Percentiles rank a stretch among this genome's conserved stretches.
Evolutionary conservation across 2,329 filamentous ascomycete species (phyloP).

Genomic region (Curvularia verruculosa): DNA sequence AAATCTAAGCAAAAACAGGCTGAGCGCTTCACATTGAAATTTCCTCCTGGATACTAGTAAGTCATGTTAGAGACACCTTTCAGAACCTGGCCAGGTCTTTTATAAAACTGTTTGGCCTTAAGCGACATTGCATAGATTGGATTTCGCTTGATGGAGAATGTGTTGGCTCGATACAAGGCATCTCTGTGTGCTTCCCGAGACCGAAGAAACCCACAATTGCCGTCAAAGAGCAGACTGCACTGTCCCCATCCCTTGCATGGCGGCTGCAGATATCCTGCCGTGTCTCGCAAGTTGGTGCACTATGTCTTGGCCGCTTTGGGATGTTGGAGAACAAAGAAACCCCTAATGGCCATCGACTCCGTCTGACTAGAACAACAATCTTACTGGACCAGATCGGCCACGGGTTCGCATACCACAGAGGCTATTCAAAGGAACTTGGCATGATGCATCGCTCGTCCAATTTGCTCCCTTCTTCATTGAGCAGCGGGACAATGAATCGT

Average conservation of each 20-base stretch:
- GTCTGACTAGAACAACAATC: slow-evolving; percentile 46
- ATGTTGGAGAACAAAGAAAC: slow-evolving; percentile 46
- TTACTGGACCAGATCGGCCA: slow-evolving; percentile 35
- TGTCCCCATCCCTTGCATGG: slow-evolving; percentile 46
- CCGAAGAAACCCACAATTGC: slow-evolving; percentile 20
- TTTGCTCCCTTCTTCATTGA: slow-evolving; percentile 32
- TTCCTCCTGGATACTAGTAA: slow-evolving; percentile 43
- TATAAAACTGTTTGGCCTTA: background rate
- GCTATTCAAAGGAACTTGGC: slow-evolving; percentile 43
- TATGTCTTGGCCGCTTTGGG: slow-evolving; percentile 44
- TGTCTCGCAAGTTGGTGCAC: slow-evolving; percentile 41
- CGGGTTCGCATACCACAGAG: slow-evolving; percentile 32
- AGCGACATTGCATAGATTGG: slow-evolving; percentile 11
- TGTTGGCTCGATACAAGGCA: slow-evolving; percentile 9
- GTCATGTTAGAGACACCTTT: slow-evolving; percentile 19
- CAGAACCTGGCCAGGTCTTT: slow-evolving; percentile 24
- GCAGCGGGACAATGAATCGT: slow-evolving; percentile 44
- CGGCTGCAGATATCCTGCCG: slow-evolving; percentile 36
- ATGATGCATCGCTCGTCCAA: slow-evolving; percentile 31
- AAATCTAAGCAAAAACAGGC: slow-evolving; percentile 21
- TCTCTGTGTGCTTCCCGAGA: slow-evolving; percentile 26
- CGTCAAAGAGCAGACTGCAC: slow-evolving; percentile 28
- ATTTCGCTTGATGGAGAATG: slow-evolving; percentile 2
- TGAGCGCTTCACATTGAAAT: slow-evolving; percentile 36
- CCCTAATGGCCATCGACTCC: slow-evolving; percentile 36